Base-by-base conservation (phyloP, 345 rosid genomes). In the Combretum micranthum region DNA sequence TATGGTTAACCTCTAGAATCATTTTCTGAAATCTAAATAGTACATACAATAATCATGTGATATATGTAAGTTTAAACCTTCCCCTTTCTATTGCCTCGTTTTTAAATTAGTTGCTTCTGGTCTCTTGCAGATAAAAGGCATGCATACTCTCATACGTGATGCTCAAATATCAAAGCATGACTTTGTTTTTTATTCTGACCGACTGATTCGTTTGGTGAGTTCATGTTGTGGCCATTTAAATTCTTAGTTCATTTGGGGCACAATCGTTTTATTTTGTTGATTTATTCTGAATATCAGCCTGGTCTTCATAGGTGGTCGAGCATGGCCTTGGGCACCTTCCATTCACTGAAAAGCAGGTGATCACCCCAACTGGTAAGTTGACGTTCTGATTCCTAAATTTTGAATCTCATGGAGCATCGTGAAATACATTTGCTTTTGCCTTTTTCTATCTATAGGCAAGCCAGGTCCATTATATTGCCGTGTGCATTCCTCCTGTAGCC, bases 141-240 rank as follows among this genome's bases (percentile, higher is more conserved):
- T 93, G 99, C 99, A 93, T 77, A 93, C 99, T 61, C 96, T 93
- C 42, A 85, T 93, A 76, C 99, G 99, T 61, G 99, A 89, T 74
- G 57, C 91, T 70, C 88, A 83, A 72, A 88, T 86, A 70, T 85
- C 97, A 50, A 93, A 85, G 70, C 97, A 93, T 70, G 97, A 93
- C 75, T 93, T 93, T 52, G 87, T 93, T 64, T 93, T 93, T 61
- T 93, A 93, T 76, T 65, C 97, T 74, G 99, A 89, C 62, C 79
- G 99, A 56, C 76, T 93, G 84, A 93, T 93, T 77, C 96, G 99
- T 68, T 77, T 93, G 93, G 98, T 92, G 70, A 20, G 90, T 66
- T 44, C 54, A 72, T 47, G n/a, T 32, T 4, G 5, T n/a, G 62
- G 44, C 15, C 26, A 50, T 18, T 19, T 20, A 39, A 22, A 15